A percentile compares a stretch with the other conserved stretches of the same genome.
Evolutionary conservation across 177 flowering plant species (phyloP).

Genomic region (Vitis hybrid): DNA sequence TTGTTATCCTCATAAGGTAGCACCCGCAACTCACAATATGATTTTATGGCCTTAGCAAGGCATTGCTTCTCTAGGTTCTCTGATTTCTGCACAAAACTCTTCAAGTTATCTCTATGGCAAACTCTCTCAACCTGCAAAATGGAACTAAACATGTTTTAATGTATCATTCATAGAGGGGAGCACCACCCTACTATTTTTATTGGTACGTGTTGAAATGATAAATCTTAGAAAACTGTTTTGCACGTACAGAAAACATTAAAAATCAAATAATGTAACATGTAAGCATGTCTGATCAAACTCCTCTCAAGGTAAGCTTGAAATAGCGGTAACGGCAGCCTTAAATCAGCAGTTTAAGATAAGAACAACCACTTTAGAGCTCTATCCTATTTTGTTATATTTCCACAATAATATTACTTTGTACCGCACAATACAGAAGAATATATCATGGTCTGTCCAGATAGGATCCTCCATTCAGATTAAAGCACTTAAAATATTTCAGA

Average conservation of each 20-base stretch:
- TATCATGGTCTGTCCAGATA: not conserved
- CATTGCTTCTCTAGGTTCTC: slow-evolving; percentile 90
- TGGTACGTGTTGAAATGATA: not conserved
- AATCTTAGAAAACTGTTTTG: not conserved
- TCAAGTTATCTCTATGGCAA: slow-evolving; percentile 81
- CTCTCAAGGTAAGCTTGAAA: no score
- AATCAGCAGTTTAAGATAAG: no score
- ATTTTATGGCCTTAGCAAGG: slow-evolving; percentile 75
- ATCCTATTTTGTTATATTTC: no score
- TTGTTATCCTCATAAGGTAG: slow-evolving; percentile 63
- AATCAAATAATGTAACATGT: not conserved
- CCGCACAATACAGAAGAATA: not conserved
- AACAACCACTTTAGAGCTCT: no score
- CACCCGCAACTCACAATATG: slow-evolving; percentile 89
- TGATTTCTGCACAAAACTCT: slow-evolving; percentile 81
- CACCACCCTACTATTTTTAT: not conserved
- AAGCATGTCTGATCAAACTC: not conserved
- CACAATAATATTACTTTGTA: no score
- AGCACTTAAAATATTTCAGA: not conserved
- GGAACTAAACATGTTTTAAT: slow-evolving; percentile 1
- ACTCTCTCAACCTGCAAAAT: slow-evolving; percentile 86
- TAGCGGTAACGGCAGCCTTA: no score
- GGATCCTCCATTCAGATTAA: not conserved
- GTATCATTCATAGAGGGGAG: not conserved
- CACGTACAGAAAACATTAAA: not conserved